Evolutionary conservation across 176 grass and related monocot species (phyloP).

Genomic region (Musa beccarii): DNA sequence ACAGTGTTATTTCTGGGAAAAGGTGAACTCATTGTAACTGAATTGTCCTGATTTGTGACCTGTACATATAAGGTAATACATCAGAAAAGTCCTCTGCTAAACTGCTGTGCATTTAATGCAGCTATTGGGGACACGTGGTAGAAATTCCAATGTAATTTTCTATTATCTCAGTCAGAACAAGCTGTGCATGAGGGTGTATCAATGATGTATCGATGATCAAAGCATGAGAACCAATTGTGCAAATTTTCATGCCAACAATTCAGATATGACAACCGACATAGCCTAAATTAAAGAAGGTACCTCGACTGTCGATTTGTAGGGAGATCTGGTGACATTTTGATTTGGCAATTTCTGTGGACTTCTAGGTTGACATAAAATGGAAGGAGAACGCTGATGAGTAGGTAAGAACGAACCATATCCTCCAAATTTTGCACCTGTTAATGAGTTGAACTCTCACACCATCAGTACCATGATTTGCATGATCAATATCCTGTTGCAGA

Average conservation of each 20-base stretch:
- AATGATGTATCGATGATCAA: neutral
- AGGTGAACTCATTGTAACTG: slow-evolving; percentile 19
- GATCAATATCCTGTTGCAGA: neutral
- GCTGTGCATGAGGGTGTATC: neutral
- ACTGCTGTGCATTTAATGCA: neutral
- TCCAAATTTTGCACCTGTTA: slow-evolving; percentile 42
- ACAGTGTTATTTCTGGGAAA: slow-evolving; percentile 3
- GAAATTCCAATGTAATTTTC: neutral
- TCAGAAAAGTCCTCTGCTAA: neutral
- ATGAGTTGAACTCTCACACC: slow-evolving; percentile 18
- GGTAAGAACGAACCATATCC: slow-evolving; percentile 50
- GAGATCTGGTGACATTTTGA: slow-evolving; percentile 43
- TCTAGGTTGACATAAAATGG: slow-evolving; percentile 28
- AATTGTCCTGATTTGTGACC: slow-evolving; percentile 25
- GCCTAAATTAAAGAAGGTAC: slow-evolving; percentile 35
- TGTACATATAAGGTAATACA: slow-evolving; percentile 9
- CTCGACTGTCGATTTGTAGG: slow-evolving; percentile 26
- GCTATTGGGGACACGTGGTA: neutral
- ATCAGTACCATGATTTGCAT: slow-evolving; percentile 22
- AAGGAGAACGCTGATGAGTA: slow-evolving; percentile 27
- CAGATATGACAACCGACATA: neutral
- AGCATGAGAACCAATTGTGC: neutral
- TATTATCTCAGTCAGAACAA: neutral
- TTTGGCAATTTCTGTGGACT: slow-evolving; percentile 32
- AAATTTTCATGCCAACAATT: neutral